Evolutionary conservation across 257 asterid species (phyloP), one percentile per base, ranked within the genome.

Genomic region (Dorcoceras hygrometricum): DNA sequence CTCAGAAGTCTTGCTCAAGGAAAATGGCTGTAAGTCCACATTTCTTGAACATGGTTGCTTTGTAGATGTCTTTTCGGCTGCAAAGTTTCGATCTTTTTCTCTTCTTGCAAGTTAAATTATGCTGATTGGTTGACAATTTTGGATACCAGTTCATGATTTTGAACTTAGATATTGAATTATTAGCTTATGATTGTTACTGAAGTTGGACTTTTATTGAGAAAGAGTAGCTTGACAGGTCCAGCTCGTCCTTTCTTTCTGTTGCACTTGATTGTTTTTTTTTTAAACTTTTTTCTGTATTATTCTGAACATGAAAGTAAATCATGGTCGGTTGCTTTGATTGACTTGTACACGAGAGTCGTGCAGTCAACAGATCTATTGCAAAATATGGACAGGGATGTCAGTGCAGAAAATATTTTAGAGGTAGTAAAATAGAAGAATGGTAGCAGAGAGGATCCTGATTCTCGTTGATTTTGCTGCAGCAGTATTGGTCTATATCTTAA

Each of bases 21-120:
- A 3, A 62, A 36, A 62, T 62, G 67, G 56, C 67, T 34, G 67
- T 62, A 62, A 62, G 67, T 62, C 9, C 36, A 34, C 54, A 46
- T 46, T 46, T 46, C 54, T 18, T 34, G 6, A 9, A 23, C 8
- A 32, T 22, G 23, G 22, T 19, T 34, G 22, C 65, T 68, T 9
- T 8, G 34, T 58, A 32, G 31, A 20, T 59, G 26, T 57, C 25
- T 67, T 26, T 27, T 12, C 7, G 6, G 29, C n/a, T 61, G 23
- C 18, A 59, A 26, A 31, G 64, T 59, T 59, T 55, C 18, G 5
- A 19, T 58, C 59, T 59, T 60, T 69, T 48, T 12, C 46, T 14
- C 0, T 43, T 68, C 24, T 68, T 19, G 12, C 8, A 4, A 3
- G 23, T 67, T 10, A 56, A 1, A 8, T 55, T 5, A 9, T 64